A percentile compares a stretch with the other conserved stretches of the same genome.
phyloP scores from a whole-genome alignment of 495 filamentous ascomycete species.

The Penicillium cosmopolitanum region DNA sequence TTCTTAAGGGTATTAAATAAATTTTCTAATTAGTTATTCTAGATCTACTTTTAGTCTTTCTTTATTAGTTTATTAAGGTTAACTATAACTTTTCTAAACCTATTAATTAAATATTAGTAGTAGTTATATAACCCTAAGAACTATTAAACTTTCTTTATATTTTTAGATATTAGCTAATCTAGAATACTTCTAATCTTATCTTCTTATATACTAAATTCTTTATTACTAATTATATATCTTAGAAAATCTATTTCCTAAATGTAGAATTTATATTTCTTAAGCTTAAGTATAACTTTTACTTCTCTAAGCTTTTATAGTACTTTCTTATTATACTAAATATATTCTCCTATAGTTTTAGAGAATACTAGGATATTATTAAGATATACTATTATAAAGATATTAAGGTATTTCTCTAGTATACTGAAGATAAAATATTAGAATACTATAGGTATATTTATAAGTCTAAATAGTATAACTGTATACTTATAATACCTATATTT shows the following conservation, averaged over 20 bases:
- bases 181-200: constrained; percentile 18
- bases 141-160: constrained; percentile 14
- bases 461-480: constrained; percentile 24
- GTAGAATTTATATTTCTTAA: constrained; percentile 14
- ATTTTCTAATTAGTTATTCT: constrained; percentile 3
- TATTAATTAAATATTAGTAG: constrained; percentile 15
- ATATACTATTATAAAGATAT: constrained; percentile 34
- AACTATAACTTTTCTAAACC: constrained; percentile 9
- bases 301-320: neutral
- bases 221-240: constrained; percentile 10
- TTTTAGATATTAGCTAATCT: constrained; percentile 8
- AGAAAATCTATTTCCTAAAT: constrained; percentile 13
- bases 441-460: constrained; percentile 15
- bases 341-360: neutral
- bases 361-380: constrained; percentile 43
- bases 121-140: constrained; percentile 21
- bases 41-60: too few relatives aligned
- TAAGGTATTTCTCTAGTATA: constrained; percentile 24
- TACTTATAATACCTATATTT: constrained; percentile 31
- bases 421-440: constrained; percentile 40
- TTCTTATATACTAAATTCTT: constrained; percentile 14
- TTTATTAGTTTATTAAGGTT: constrained; percentile 12
- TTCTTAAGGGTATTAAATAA: constrained; percentile 19
- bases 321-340: neutral
- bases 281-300: neutral